Base-by-base conservation (phyloP, 345 rosid species). In the Fremontodendron californicum region DNA sequence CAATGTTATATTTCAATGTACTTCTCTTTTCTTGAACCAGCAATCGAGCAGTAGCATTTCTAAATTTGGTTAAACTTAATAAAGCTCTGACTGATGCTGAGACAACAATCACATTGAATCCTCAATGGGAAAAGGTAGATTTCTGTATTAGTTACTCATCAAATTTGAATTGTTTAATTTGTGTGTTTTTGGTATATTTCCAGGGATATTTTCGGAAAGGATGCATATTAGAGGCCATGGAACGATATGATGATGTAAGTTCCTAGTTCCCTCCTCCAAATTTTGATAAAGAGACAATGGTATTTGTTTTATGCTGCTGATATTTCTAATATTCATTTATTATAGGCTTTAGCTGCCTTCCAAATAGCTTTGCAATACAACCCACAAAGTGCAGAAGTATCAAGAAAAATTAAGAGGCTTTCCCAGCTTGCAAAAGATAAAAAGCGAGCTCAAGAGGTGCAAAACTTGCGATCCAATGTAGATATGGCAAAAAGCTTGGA, bases 171-270 rank as follows among this genome's bases (percentile, higher is more conserved):
- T 25, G 11, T n/a, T n/a, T n/a, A n/a, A n/a, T 66, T 55, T 25
- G 48, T 13, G 25, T 76, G 27, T 58, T 64, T 79, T 73, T 82
- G 75, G 72, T 73, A 75, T 48, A 67, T 76, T 29, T 71, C 16
- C 81, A 96, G 99, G 97, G 98, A 7, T 90, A 96, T 87, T 96
- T 96, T 86, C 89, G 98, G 77, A 96, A 93, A 89, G 99, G 98
- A 18, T 96, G 94, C 83, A 87, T 93, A 70, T 86, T 96, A 77
- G 99, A 96, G 85, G 94, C 96, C 75, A 93, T 96, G 99, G 98
- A 91, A 74, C 92, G 74, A 78, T 93, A 92, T 74, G 95, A 93
- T 62, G 94, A 96, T 78, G 99, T 96, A 84, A 81, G 78, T 39
- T 29, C 51, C n/a, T 67, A 52, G 54, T 21, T 66, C 75, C 42